Base-by-base conservation (phyloP, 1,284 basidiomycete genomes). In the Pascua sp. region DNA sequence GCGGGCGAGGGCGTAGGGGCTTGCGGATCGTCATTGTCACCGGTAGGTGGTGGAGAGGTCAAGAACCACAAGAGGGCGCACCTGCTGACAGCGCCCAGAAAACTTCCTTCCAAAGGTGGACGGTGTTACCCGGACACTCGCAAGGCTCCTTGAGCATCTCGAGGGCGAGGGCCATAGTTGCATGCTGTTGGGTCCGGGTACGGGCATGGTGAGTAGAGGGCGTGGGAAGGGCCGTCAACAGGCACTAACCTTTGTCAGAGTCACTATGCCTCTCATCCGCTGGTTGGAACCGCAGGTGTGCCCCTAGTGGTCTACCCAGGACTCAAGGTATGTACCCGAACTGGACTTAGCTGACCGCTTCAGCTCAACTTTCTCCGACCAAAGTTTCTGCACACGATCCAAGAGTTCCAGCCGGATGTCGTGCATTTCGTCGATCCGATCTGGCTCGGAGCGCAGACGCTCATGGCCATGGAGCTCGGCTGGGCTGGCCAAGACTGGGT, bases 91-190 rank as follows among this genome's bases (percentile, higher is more conserved):
- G 1, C 5, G n/a, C 40, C 51, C 70, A 75, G 82, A 84, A 62
- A 83, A 83, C 76, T 82, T 83, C 57, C 67, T 83, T 10, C 82
- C 82, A 13, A 82, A 82, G 57, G 74, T 83, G 40, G 82, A 84
- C 64, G 82, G 82, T 11, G 82, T 84, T 2, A 83, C 82, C 0
- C 73, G 82, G 18, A 83, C 82, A 0, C 71, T 84, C 5, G 81
- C 79, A 0, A 75, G 81, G n/a, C 70, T 84, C 8, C 75, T 84
- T 37, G 81, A 82, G 56, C 82, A 84, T 57, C 75, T 84, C 36
- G 77, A 80, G 65, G 68, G 73, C 10, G 79, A 83, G 62, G 82
- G 83, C 2, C 81, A 84, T 66, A 75, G 80, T 57, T 82, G 81
- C 40, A 75, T 84, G 57, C 78, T 84, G 1, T 72, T 82, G 3